Percentiles rank a stretch among this genome's conserved stretches.
Conservation (phyloP, 106 monocot genomes). For the Allium cepa region DNA sequence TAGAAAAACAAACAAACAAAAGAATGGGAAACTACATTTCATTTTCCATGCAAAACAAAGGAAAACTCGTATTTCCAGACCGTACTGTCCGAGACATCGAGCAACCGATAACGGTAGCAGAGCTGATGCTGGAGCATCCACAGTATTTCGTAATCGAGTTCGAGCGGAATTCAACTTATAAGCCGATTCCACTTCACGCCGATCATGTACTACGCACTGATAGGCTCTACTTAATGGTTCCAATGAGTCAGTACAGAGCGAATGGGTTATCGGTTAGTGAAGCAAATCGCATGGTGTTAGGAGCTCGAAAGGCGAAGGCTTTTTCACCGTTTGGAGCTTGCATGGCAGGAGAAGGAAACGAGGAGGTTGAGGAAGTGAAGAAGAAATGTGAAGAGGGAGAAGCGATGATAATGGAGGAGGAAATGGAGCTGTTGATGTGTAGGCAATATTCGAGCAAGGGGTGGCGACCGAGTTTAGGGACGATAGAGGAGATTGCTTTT, state of each 20-base stretch:
- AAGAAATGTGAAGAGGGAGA: not conserved
- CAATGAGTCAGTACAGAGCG: slow-evolving; percentile 23
- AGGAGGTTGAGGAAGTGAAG: not conserved
- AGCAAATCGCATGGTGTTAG: slow-evolving; percentile 19
- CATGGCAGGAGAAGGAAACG: not conserved
- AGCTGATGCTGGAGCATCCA: slow-evolving; percentile 83
- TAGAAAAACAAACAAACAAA: no score
- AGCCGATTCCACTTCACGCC: slow-evolving; percentile 27
- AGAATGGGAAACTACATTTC: not conserved
- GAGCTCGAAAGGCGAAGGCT: not conserved
- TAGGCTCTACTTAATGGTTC: slow-evolving; percentile 32
- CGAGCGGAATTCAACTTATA: not conserved
- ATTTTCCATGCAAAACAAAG: not conserved
- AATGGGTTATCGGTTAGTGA: slow-evolving; percentile 15
- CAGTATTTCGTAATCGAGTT: slow-evolving; percentile 41
- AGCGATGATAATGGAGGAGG: slow-evolving; percentile 9
- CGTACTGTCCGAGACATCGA: slow-evolving; percentile 22
- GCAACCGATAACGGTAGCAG: slow-evolving; percentile 29
- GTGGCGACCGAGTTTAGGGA: slow-evolving; percentile 52
- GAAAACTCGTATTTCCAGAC: slow-evolving; percentile 46
- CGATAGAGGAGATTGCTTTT: slow-evolving; percentile 32
- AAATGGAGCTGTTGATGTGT: slow-evolving; percentile 21
- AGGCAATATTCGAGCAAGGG: slow-evolving; percentile 44
- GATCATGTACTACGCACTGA: slow-evolving; percentile 21
- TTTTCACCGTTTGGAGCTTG: not conserved